Evolutionary conservation across 768 basidiomycete genomes (phyloP).

Genomic region (Hortiboletus flavorubellus): DNA sequence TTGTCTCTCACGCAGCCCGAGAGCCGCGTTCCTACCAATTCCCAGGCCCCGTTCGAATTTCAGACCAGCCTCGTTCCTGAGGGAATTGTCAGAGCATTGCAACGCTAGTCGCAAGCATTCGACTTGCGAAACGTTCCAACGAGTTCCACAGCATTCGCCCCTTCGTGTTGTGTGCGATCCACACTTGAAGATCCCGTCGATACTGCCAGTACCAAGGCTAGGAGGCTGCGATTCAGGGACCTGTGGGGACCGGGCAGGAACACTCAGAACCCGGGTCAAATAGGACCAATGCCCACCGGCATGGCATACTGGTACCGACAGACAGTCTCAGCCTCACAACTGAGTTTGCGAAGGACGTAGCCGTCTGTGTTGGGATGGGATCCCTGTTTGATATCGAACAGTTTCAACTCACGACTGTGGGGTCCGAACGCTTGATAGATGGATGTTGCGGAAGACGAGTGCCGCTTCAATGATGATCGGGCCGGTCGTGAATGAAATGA

Average conservation of each 20-base stretch:
- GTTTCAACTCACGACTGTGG: slow-evolving; percentile 24
- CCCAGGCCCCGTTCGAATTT: slow-evolving; percentile 26
- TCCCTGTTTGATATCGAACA: not conserved
- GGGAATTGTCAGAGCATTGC: not conserved
- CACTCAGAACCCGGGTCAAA: not conserved
- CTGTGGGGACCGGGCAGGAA: slow-evolving; percentile 7
- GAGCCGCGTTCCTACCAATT: slow-evolving; percentile 22
- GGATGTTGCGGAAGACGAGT: slow-evolving; percentile 23
- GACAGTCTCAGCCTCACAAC: slow-evolving; percentile 12
- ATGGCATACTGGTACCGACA: slow-evolving; percentile 3
- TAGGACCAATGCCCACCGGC: slow-evolving; percentile 9
- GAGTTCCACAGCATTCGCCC: slow-evolving; percentile 31
- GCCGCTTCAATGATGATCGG: slow-evolving; percentile 22
- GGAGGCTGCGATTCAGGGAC: slow-evolving; percentile 33
- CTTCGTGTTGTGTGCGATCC: slow-evolving; percentile 28
- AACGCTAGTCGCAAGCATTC: not conserved
- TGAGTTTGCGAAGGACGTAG: slow-evolving; percentile 18
- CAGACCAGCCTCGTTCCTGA: slow-evolving; percentile 20
- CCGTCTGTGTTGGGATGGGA: slow-evolving; percentile 18
- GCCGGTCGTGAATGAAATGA: slow-evolving; percentile 29
- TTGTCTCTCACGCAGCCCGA: slow-evolving; percentile 17
- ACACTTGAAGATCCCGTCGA: slow-evolving; percentile 31
- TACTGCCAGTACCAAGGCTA: slow-evolving; percentile 32
- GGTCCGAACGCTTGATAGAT: slow-evolving; percentile 29
- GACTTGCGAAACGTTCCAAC: slow-evolving; percentile 27